Base-by-base conservation (phyloP, 2,329 filamentous ascomycete genomes). In the Elsinoe ampelina region DNA sequence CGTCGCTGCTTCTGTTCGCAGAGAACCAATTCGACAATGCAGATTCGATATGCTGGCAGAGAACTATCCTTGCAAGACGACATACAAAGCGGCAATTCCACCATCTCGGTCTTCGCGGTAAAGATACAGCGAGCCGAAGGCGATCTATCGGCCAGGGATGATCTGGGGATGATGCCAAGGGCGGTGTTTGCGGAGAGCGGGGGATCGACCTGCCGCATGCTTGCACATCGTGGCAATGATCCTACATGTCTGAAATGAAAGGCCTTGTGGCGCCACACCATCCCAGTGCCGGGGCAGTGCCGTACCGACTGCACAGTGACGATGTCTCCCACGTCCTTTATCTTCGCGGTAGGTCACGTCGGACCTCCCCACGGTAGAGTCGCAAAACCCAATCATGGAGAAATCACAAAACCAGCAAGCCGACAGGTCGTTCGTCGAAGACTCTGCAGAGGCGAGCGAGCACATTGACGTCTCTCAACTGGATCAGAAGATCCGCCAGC, bases 41-140 rank as follows among this genome's bases (percentile, higher is more conserved):
- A 30, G 8, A 5, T 2, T 3, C 26, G 8, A 8, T 30, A 30
- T 8, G 7, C 26, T 30, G 26, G 7, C 26, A 8, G 4, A 8
- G 26, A 5, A 5, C 26, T 30, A 30, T 30, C 5, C 3, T 7
- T 5, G 4, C 7, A 8, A 8, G 8, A 8, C 5, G 7, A 30
- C 26, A 30, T 7, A 2, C 26, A 7, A 8, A 7, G 26, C 26
- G 26, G 5, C 26, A 7, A 30, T 30, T 30, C 4, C n/a, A 11
- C 39, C 10, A 19, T 11, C 17, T 42, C 39, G 39, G 39, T 19
- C 3, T 8, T 22, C 39, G 39, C 17, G 17, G 13, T 19, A 20
- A 66, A 66, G 58, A 17, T 42, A 4, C 13, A 42, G 39, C 39
- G 39, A 42, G 39, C 10, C 17, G 6, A 20, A 19, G 39, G 3